A percentile compares a stretch with the other conserved stretches of the same genome.
These are phyloP conservation scores for Globisporangium sylvaticum DNA, from an alignment of 352 stramenopile genomes.

Conservation along the genomic window DNA sequence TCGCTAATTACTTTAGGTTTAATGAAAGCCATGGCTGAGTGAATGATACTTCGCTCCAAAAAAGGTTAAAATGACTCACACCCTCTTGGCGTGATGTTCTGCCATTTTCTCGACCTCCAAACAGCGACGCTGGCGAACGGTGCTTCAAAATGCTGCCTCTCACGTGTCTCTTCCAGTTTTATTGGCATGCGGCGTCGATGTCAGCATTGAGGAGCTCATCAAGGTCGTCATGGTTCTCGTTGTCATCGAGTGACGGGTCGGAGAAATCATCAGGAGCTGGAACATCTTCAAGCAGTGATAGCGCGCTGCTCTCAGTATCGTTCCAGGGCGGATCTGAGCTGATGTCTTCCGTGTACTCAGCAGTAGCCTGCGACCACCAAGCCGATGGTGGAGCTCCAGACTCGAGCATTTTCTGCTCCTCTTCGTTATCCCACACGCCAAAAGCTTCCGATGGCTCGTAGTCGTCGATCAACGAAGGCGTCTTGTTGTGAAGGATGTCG, in stretches of 20 bases:
- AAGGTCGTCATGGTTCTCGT: constrained; percentile 28
- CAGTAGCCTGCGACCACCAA: constrained; percentile 44
- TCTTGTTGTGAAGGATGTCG: constrained; percentile 47
- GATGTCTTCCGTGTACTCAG: constrained; percentile 13
- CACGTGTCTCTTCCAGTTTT: neutral
- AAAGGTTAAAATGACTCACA: neutral
- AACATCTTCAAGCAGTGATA: constrained; percentile 21
- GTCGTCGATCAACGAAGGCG: constrained; percentile 48
- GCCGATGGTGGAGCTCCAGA: constrained; percentile 31
- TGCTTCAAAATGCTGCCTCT: neutral
- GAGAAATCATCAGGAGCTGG: constrained; percentile 40
- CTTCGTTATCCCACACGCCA: constrained; percentile 30
- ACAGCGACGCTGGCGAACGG: neutral
- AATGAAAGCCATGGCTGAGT: constrained; percentile 2
- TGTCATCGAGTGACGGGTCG: constrained; percentile 5
- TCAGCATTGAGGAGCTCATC: constrained; percentile 55
- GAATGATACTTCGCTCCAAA: neutral
- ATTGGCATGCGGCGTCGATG: constrained; percentile 30
- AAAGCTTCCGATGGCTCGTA: constrained; percentile 23
- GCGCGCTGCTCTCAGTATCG: constrained; percentile 3
- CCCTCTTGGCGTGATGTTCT: neutral
- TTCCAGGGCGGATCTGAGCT: constrained; percentile 15
- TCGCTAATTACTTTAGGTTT: constrained; percentile 8
- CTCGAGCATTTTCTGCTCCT: constrained; percentile 40
- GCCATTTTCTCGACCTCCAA: neutral